A percentile compares a stretch with the other conserved stretches of the same genome.
Conservation (phyloP, 2,329 filamentous ascomycete genomes). For the Chaetomiaceae sp. region DNA sequence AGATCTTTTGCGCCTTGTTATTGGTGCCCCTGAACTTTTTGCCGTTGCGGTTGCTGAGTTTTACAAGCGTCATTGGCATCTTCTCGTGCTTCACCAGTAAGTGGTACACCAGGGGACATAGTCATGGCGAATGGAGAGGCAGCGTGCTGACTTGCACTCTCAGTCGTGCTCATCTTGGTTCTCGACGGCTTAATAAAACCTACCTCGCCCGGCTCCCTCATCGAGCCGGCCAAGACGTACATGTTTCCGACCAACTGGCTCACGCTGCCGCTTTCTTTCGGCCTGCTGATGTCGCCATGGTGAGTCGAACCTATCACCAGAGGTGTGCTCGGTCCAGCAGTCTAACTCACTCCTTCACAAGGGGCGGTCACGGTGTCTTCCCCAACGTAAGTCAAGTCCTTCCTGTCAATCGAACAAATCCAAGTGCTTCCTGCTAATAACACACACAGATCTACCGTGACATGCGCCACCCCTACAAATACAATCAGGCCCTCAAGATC, state of each 20-base stretch:
- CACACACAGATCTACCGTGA: conserved; percentile 52
- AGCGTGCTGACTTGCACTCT: conserved; percentile 4
- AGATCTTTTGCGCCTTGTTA: conserved; percentile 73
- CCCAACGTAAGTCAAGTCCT: conserved; percentile 57
- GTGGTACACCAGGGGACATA: conserved; percentile 34
- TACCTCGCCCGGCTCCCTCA: conserved; percentile 72
- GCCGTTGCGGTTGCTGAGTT: conserved; percentile 76
- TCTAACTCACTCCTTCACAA: conserved; percentile 5
- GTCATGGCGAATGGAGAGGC: no score
- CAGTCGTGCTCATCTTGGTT: conserved; percentile 79
- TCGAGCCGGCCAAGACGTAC: conserved; percentile 73
- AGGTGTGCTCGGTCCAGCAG: neutral
- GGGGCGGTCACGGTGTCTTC: conserved; percentile 63
- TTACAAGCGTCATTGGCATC: conserved; percentile 91
- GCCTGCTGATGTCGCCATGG: conserved; percentile 75
- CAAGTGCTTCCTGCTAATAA: conserved; percentile 5
- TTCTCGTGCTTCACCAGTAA: conserved; percentile 81
- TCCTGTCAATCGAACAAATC: neutral
- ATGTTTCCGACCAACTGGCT: conserved; percentile 82
- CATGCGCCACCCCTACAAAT: conserved; percentile 74
- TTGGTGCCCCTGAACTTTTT: conserved; percentile 80
- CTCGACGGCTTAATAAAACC: conserved; percentile 83
- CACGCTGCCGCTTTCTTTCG: conserved; percentile 81
- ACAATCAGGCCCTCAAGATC: conserved; percentile 65
- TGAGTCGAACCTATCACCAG: conserved; percentile 5